Evolutionary conservation across 495 filamentous ascomycete genomes (phyloP), one percentile per base, ranked within the genome.

Genomic region (Neurospora sublineolata): DNA sequence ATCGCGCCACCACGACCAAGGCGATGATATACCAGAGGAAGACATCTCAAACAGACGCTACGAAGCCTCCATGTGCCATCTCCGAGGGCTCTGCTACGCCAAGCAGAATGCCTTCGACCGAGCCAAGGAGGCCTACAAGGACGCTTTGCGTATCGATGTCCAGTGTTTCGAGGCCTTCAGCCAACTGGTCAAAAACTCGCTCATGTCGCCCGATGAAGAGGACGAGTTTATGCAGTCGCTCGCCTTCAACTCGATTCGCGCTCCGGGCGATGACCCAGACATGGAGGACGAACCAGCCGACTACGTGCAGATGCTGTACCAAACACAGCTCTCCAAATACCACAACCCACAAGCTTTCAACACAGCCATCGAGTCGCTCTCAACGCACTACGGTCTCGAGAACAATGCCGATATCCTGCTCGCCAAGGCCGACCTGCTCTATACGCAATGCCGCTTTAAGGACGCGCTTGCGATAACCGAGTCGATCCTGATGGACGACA

Each of bases 91-190:
- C 33, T 97, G 97, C 82, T 97, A 93, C 77, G 94, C 95, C 20
- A 97, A 97, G 80, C 93, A 97, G 81, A 99, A 98, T 80, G 92
- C 94, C 16, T 98, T 97, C 74, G 96, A 99, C 77, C 90, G 94
- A 36, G 95, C 95, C 41, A 97, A 97, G 76, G 94, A 97, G 76
- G 97, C 96, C 82, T 99, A 97, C 85, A 97, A 97, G 82, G 92
- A 96, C 75, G 95, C 95, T 8, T 92, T 98, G 52, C 86, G 92
- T 67, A 97, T 99, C 77, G 96, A 99, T 79, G 94, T 98, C 7
- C 94, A 97, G 79, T 99, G 95, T 80, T 98, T 96, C 77, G 95
- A 99, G 79, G 95, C 95, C 3, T 98, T 98, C 77, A 94, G 97
- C 72, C 93, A 97, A 80, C 86, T 99, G 68, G 97, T 97, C 91